Evolutionary conservation across 2,329 filamentous ascomycete species (phyloP).

Genomic region (Fusarium sp.): DNA sequence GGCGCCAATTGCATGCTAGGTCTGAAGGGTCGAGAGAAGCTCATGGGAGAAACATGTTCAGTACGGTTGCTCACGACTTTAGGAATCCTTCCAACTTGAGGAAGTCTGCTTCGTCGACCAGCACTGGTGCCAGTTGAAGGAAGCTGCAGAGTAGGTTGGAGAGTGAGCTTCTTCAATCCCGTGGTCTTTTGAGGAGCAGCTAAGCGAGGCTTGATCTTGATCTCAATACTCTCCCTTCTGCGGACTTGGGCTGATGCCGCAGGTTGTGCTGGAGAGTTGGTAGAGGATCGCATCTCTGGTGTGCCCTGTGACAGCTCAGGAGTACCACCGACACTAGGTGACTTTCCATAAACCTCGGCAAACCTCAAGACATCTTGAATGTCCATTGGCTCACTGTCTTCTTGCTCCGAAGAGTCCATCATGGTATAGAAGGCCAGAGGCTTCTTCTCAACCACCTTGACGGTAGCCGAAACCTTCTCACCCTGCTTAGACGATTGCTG

Average conservation of each 20-base stretch:
- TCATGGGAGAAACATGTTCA: conserved; percentile 77
- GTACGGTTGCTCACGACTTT: conserved; percentile 79
- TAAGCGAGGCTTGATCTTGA: conserved; percentile 17
- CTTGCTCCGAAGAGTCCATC: conserved; percentile 70
- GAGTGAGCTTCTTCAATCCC: conserved; percentile 13
- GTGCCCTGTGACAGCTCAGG: conserved; percentile 33
- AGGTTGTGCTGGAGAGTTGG: conserved; percentile 20
- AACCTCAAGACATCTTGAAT: conserved; percentile 64
- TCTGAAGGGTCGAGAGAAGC: conserved; percentile 87
- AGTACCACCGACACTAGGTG: conserved; percentile 32
- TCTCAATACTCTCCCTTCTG: conserved; percentile 8
- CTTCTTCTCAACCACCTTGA: conserved; percentile 64
- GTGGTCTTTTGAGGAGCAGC: conserved; percentile 20
- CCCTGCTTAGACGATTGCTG: conserved; percentile 57
- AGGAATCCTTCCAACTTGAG: conserved; percentile 88
- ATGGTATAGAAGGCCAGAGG: conserved; percentile 72
- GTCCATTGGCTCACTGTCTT: conserved; percentile 59
- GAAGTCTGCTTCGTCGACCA: conserved; percentile 69
- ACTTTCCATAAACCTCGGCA: conserved; percentile 56
- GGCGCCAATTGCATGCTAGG: conserved; percentile 60
- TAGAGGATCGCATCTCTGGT: conserved; percentile 34
- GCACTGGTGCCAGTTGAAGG: conserved; percentile 14
- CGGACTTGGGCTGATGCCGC: background rate
- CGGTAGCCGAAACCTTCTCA: conserved; percentile 61
- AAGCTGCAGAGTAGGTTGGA: conserved; percentile 13